Evolutionary conservation across 257 asterid species (phyloP), one percentile per base, ranked within the genome.

Genomic region (Nicotiana attenuata): DNA sequence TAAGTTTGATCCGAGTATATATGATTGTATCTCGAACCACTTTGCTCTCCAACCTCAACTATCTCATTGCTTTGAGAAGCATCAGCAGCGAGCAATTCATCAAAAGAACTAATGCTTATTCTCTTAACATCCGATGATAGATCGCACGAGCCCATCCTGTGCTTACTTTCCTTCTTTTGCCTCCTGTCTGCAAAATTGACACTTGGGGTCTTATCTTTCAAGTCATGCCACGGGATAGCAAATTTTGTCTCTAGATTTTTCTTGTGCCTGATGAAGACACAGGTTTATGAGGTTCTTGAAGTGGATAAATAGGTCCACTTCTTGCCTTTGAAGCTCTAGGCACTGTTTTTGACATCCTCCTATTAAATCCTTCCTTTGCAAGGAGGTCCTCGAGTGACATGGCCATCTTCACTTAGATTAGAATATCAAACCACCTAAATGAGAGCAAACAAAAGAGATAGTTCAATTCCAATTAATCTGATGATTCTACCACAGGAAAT

Each of bases 321-420:
- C 67, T 81, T 67, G 83, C 84, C 26, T 89, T 90, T 8, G 93
- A 91, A 76, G 86, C 82, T 84, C 89, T 83, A 57, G 89, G 80
- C 65, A 66, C 85, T 64, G 85, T 84, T 84, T 84, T 91, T 19
- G 89, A 68, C 68, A 88, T 91, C 76, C 92, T 84, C 53, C 91
- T 83, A 71, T 81, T 89, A 17, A 94, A 92, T 50, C 98, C 97
- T 90, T 94, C 97, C 83, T 89, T 85, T 2, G 91, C 82, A 60
- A 91, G 81, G 87, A 92, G 95, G 71, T 92, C 93, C 88, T 91
- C 97, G 85, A 92, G 79, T 67, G 97, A 94, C 96, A 87, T 92
- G 67, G 91, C 90, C 94, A 92, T 91, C 81, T 78, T 57, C 60
- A 22, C 60, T 45, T 35, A 45, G 78, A 69, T 69, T 69, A 69